Percentiles rank a stretch among this genome's conserved stretches.
Conservation (phyloP, 192 early-diverging fungal species). For the Podila clonocystis region DNA sequence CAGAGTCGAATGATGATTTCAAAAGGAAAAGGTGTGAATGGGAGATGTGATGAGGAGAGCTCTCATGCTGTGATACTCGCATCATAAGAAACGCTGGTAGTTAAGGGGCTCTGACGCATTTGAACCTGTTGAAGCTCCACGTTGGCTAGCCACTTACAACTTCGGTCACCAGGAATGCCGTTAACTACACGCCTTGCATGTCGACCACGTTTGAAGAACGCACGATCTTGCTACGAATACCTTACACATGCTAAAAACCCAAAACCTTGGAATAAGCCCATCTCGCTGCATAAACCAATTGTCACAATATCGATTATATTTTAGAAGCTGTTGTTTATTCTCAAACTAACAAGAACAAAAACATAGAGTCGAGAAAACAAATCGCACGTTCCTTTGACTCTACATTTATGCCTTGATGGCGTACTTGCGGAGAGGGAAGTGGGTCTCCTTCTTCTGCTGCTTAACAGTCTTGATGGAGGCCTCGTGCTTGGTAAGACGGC, state of each 20-base stretch:
- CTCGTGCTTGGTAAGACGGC: constrained; percentile 90
- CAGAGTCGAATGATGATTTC: constrained; percentile 1
- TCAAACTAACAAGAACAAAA: constrained; percentile 1
- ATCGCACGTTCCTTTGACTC: constrained; percentile 8
- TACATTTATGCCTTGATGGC: constrained; percentile 83
- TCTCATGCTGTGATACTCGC: too few relatives aligned
- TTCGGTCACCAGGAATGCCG: too few relatives aligned
- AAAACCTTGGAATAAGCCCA: not conserved
- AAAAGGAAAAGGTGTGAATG: not conserved
- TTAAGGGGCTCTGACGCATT: too few relatives aligned
- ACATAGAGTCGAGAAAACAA: constrained; percentile 9
- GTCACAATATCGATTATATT: too few relatives aligned
- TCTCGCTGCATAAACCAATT: too few relatives aligned
- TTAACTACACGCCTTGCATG: too few relatives aligned
- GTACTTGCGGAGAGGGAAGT: constrained; percentile 95
- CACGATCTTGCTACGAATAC: too few relatives aligned
- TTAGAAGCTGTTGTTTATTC: constrained; percentile 1
- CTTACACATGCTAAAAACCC: constrained; percentile 11
- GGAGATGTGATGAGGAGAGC: not conserved
- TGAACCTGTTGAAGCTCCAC: not conserved
- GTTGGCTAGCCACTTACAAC: too few relatives aligned
- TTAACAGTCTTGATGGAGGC: constrained; percentile 83
- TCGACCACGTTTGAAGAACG: too few relatives aligned
- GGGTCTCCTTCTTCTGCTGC: constrained; percentile 87
- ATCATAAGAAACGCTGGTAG: too few relatives aligned